These are phyloP conservation scores for Bisporella sp. DNA, from an alignment of 2,329 filamentous ascomycete genomes.

Conservation along the genomic window DNA sequence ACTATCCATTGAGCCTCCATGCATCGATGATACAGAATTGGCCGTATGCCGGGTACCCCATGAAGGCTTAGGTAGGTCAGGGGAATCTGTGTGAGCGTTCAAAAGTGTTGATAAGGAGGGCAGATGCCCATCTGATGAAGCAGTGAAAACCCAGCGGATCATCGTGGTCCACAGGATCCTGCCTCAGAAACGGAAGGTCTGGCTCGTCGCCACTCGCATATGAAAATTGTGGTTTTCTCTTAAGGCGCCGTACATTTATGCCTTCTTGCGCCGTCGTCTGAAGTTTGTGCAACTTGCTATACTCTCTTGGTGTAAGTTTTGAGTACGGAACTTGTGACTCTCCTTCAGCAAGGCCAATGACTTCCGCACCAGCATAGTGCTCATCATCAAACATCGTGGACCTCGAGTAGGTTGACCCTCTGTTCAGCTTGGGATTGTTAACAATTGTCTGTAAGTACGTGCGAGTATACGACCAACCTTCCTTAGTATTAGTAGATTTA, in stretches of 20 bases:
- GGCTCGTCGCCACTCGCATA: constrained; percentile 18
- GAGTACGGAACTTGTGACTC: constrained; percentile 11
- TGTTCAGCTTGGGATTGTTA: not conserved
- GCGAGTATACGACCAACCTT: not conserved
- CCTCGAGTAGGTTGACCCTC: constrained; percentile 1
- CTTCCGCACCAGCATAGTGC: constrained; percentile 15
- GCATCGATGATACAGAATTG: not conserved
- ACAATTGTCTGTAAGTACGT: not conserved
- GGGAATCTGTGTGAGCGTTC: not conserved
- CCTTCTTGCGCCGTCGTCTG: constrained; percentile 23
- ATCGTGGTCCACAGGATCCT: not conserved
- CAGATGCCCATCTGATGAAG: constrained; percentile 27
- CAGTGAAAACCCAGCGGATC: not conserved
- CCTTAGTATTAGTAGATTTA: not conserved
- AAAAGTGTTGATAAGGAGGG: constrained; percentile 30
- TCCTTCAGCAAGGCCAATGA: constrained; percentile 22
- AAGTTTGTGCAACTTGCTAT: constrained; percentile 24
- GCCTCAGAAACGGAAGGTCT: constrained; percentile 15
- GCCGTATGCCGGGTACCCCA: not conserved
- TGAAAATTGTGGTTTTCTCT: constrained; percentile 20
- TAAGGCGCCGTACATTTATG: constrained; percentile 14
- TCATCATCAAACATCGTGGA: constrained; percentile 7
- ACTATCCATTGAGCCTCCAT: constrained; percentile 10
- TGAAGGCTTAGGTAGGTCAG: constrained; percentile 2
- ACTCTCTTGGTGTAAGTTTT: constrained; percentile 17